Evolutionary conservation across 140 eudicot species (phyloP).

Genomic region (Ambrosia hybrid): DNA sequence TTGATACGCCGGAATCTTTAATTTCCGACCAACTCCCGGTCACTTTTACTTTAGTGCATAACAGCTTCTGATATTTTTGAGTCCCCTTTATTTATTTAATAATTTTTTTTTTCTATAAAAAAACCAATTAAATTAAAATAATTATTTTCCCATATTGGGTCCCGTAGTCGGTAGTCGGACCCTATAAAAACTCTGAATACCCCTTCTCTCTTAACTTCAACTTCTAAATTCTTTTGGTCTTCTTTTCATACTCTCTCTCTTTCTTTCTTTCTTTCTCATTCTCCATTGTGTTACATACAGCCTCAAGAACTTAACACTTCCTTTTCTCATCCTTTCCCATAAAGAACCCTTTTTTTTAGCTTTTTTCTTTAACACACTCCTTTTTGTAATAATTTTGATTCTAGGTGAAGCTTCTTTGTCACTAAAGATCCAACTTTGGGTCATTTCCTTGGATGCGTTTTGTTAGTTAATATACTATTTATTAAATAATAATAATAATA

Average conservation of each 20-base stretch:
- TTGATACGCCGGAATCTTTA: conserved; percentile 43
- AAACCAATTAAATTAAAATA: not conserved
- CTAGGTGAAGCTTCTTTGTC: conserved; percentile 47
- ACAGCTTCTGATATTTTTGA: conserved; percentile 15
- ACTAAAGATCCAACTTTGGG: conserved; percentile 17
- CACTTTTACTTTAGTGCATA: not conserved
- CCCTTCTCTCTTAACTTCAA: conserved; percentile 35
- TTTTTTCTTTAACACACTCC: conserved; percentile 20
- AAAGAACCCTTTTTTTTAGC: conserved; percentile 14
- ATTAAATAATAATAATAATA: no score
- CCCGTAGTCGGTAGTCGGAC: conserved; percentile 35
- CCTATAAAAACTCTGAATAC: conserved; percentile 58
- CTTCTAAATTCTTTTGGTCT: conserved; percentile 35
- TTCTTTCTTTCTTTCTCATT: not conserved
- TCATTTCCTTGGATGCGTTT: conserved; percentile 9
- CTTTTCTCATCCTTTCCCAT: not conserved
- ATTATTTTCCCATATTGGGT: conserved; percentile 19
- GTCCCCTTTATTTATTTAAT: not conserved
- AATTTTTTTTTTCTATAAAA: not conserved
- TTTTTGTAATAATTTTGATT: conserved; percentile 31
- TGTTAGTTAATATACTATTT: not conserved
- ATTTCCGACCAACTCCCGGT: conserved; percentile 21
- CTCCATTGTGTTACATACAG: conserved; percentile 11
- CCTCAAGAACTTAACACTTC: not conserved
- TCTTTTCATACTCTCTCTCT: conserved; percentile 17